A percentile compares a stretch with the other conserved stretches of the same genome.
Evolutionary conservation across 257 asterid species (phyloP).

Genomic region (Craterostigma plantagineum): DNA sequence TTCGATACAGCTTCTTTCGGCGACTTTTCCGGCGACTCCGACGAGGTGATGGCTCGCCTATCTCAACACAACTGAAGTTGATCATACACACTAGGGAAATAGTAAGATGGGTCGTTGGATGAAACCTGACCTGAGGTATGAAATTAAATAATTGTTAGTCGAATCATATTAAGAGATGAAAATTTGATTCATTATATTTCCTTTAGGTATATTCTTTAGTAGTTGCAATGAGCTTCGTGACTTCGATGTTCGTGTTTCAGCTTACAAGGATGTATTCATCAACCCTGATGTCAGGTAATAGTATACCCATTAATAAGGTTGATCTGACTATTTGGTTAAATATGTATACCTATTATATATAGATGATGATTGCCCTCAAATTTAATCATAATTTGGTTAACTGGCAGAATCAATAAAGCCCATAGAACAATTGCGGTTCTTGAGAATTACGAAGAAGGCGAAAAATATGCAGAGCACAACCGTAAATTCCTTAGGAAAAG

Average conservation of each 20-base stretch:
- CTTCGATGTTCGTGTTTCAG: conserved; percentile 60
- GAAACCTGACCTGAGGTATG: conserved; percentile 70
- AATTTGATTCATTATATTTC: no score
- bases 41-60: no score
- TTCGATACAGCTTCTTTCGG: no score
- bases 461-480: not conserved
- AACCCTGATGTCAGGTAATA: conserved; percentile 90
- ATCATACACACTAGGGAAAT: not conserved
- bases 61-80: no score
- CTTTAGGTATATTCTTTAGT: conserved; percentile 66
- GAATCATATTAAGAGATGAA: no score
- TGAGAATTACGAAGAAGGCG: not conserved
- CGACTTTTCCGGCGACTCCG: no score
- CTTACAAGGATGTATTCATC: conserved; percentile 36
- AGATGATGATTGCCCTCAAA: no score
- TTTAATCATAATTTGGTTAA: not conserved
- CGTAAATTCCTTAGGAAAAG: not conserved
- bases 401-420: not conserved
- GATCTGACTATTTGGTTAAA: not conserved
- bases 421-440: not conserved
- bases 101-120: conserved; percentile 92
- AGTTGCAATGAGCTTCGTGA: conserved; percentile 70
- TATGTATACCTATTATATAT: not conserved
- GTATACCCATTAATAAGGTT: not conserved
- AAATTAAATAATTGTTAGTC: no score